Conservation (phyloP, 2,329 filamentous ascomycete species). For the Aureobasidium sp. region DNA sequence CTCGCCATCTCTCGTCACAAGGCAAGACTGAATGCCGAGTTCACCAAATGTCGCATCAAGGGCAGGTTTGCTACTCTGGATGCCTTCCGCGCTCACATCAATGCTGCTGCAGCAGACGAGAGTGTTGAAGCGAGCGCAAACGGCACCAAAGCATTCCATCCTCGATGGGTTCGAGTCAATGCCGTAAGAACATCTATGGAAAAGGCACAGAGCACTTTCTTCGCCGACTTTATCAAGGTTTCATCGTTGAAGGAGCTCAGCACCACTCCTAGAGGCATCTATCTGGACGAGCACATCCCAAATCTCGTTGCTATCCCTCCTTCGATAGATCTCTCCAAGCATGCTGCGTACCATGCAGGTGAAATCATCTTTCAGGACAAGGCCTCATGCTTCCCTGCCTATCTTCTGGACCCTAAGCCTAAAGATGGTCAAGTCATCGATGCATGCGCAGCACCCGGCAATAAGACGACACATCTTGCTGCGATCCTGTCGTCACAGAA, state of each 20-base stretch:
- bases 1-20: conserved; percentile 73
- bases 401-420: conserved; percentile 63
- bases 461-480: conserved; percentile 92
- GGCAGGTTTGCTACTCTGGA: conserved; percentile 63
- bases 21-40: conserved; percentile 69
- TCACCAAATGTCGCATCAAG: conserved; percentile 70
- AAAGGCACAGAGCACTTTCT: conserved; percentile 67
- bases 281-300: conserved; percentile 74
- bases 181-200: conserved; percentile 63
- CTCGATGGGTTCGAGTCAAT: conserved; percentile 91
- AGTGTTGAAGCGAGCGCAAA: conserved; percentile 26
- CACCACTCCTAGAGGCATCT: conserved; percentile 46
- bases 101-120: conserved; percentile 29
- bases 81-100: conserved; percentile 54
- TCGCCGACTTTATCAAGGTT: conserved; percentile 56
- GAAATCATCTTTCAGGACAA: conserved; percentile 91
- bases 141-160: conserved; percentile 51
- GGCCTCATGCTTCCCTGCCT: conserved; percentile 92
- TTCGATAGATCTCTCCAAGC: conserved; percentile 63
- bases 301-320: conserved; percentile 74
- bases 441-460: conserved; percentile 88
- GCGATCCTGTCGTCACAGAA: conserved; percentile 53
- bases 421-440: conserved; percentile 77
- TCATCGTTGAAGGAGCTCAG: conserved; percentile 49
- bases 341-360: conserved; percentile 65